Evolutionary conservation across 257 asterid species (phyloP).

Genomic region (Schizonepeta tenuifolia): DNA sequence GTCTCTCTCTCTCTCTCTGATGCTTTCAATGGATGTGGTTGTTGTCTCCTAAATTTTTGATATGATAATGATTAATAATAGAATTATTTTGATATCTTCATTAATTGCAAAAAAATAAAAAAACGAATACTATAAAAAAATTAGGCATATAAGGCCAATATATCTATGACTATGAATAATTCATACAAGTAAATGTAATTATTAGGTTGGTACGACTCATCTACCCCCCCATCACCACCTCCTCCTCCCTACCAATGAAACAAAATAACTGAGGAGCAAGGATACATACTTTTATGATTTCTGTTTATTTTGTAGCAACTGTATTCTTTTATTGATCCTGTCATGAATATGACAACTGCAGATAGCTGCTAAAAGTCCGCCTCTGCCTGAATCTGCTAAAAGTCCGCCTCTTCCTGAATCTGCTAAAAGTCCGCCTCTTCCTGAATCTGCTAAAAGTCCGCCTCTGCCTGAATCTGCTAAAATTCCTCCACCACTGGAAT

Average conservation of each 20-base stretch:
- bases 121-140: no score
- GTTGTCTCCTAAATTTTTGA: background rate
- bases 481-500: conserved; percentile 11
- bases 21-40: conserved; percentile 19
- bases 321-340: conserved; percentile 22
- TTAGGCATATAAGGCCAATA: conserved; percentile 15
- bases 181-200: background rate
- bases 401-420: conserved; percentile 14
- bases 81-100: conserved; percentile 3
- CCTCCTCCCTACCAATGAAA: background rate
- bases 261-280: background rate
- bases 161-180: background rate
- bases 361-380: conserved; percentile 41
- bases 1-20: conserved; percentile 3
- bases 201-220: background rate
- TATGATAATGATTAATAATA: background rate
- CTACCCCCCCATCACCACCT: background rate
- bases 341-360: conserved; percentile 40
- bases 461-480: conserved; percentile 13
- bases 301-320: background rate
- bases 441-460: conserved; percentile 35
- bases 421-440: background rate
- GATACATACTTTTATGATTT: conserved; percentile 8
- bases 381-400: conserved; percentile 30
- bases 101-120: background rate